Evolutionary conservation across 1,284 basidiomycete species (phyloP), one percentile per base, ranked within the genome.

Genomic region (Tilletia caries): DNA sequence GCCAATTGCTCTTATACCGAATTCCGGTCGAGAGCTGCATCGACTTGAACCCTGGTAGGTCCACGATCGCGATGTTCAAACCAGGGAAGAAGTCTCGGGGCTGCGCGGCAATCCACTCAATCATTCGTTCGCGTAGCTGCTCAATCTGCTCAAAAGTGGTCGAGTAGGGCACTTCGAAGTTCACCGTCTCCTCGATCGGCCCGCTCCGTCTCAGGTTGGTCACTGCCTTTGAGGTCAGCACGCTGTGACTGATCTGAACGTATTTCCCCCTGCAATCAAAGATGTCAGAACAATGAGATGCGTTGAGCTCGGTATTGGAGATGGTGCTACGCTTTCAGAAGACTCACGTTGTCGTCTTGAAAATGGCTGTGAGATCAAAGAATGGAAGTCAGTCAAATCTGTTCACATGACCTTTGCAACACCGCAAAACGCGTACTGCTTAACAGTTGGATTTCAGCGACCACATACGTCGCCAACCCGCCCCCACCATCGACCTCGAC

Each of bases 121-220:
- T 85, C 93, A 97, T 95, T 79, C 88, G 88, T 25, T 87, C 86
- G 13, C 93, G 89, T 12, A 97, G 86, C 34, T 84, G 85, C 83
- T 95, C 91, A 46, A 97, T 88, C 78, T 92, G 87, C 75, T 93
- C 91, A 77, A 95, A 94, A 0, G 88, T 86, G 0, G 93, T 95
- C 25, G 85, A 84, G 82, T 91, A 95, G 23, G 86, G 86, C 48
- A 95, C 92, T 74, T 93, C 91, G 80, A 93, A 94, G 20, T 25
- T 3, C 4, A 54, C 52, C 0, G 88, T 86, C 83, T 93, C 91
- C 10, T 89, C 90, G 87, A 90, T 90, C 86, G 90, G 78, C 41
- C 77, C 79, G 75, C 90, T 91, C 67, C 90, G 87, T 41, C 90
- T 87, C 70, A 90, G 32, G 33, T 62, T 62, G 58, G 27, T 62